These are phyloP conservation scores for Rhodotorula sp. DNA, from an alignment of 1,284 basidiomycete species.

Conservation along the genomic window DNA sequence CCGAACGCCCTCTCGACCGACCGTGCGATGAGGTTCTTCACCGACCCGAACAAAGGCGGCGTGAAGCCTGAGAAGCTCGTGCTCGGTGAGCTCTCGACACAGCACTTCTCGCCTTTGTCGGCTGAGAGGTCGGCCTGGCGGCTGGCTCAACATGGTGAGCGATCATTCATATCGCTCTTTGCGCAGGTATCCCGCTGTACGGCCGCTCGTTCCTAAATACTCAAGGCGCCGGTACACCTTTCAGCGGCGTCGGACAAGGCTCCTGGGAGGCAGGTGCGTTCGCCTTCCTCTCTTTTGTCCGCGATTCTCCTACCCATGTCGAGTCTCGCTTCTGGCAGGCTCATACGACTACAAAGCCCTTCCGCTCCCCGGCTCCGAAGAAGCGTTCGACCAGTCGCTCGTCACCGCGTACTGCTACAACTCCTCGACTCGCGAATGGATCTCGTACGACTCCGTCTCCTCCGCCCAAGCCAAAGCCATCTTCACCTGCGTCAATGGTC, in stretches of 20 bases:
- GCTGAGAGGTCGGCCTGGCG: neutral
- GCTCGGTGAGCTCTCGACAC: slow-evolving; percentile 59
- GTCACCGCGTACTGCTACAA: slow-evolving; percentile 79
- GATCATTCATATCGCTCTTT: neutral
- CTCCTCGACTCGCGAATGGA: slow-evolving; percentile 55
- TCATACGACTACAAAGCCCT: slow-evolving; percentile 40
- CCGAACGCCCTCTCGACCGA: slow-evolving; percentile 66
- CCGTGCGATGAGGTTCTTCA: slow-evolving; percentile 65
- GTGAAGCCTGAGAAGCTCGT: slow-evolving; percentile 71
- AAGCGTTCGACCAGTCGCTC: slow-evolving; percentile 67
- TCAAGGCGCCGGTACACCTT: slow-evolving; percentile 68
- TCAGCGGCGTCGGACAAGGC: slow-evolving; percentile 71
- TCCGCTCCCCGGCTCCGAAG: slow-evolving; percentile 63
- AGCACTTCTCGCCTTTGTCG: neutral
- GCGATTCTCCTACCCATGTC: neutral
- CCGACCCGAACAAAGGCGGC: slow-evolving; percentile 55
- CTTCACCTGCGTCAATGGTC: slow-evolving; percentile 58
- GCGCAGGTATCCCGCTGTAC: slow-evolving; percentile 74
- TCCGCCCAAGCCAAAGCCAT: slow-evolving; percentile 71
- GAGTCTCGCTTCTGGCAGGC: neutral
- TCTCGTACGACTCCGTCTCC: slow-evolving; percentile 77
- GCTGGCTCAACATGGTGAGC: neutral
- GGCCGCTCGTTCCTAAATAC: slow-evolving; percentile 81
- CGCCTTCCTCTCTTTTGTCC: neutral
- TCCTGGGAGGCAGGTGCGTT: slow-evolving; percentile 57